These are phyloP conservation scores for Epichloe glyceriae DNA, from an alignment of 2,329 filamentous ascomycete species.

Conservation along the genomic window DNA sequence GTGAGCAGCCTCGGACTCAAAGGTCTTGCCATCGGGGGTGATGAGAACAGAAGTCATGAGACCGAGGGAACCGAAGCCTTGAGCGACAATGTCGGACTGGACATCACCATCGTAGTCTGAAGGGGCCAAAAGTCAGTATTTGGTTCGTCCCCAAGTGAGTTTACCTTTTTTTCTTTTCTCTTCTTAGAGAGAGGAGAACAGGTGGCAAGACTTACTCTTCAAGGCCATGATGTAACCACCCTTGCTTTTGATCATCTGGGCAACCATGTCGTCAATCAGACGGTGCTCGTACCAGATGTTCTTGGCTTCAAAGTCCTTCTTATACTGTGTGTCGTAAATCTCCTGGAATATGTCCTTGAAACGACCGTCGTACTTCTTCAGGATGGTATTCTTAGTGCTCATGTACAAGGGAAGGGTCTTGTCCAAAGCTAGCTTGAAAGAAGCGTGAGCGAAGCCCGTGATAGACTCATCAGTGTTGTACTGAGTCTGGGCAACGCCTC, in stretches of 20 bases:
- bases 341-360: constrained; percentile 99
- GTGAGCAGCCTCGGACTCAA: constrained; percentile 95
- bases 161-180: neutral
- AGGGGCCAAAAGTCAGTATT: neutral
- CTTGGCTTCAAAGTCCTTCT: constrained; percentile 78
- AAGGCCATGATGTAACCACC: constrained; percentile 95
- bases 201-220: constrained; percentile 59
- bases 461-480: constrained; percentile 99
- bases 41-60: constrained; percentile 98
- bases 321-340: constrained; percentile 80
- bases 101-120: constrained; percentile 97
- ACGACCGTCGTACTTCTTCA: constrained; percentile 95
- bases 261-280: constrained; percentile 98
- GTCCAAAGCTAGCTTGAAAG: constrained; percentile 85
- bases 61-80: constrained; percentile 94
- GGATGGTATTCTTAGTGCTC: constrained; percentile 99
- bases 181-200: too few relatives aligned
- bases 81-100: constrained; percentile 94
- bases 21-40: constrained; percentile 92
- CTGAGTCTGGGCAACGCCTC: constrained; percentile 84
- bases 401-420: constrained; percentile 93
- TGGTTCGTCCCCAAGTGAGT: too few relatives aligned
- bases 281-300: constrained; percentile 99
- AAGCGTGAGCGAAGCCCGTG: constrained; percentile 84
- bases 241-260: constrained; percentile 98